Evolutionary conservation across 768 basidiomycete species (phyloP).

Genomic region (Rhodotorula sphaerocarpa): DNA sequence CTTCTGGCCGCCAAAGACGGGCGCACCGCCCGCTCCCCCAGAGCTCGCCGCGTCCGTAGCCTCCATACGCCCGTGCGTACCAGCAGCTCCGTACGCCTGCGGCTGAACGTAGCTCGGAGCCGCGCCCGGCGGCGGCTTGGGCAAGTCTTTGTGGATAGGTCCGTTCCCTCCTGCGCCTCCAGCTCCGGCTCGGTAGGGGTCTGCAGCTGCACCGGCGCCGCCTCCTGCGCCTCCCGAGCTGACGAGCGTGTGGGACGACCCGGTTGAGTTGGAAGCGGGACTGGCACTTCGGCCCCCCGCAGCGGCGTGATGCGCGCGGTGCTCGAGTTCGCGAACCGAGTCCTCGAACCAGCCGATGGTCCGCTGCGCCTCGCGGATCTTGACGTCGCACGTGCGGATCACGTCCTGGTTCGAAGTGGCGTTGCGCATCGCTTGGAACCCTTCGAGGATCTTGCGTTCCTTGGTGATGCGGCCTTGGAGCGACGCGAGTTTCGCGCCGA

Average conservation of each 20-base stretch:
- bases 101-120: slow-evolving; percentile 28
- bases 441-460: slow-evolving; percentile 86
- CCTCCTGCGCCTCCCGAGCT: neutral
- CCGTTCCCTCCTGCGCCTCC: too few species aligned
- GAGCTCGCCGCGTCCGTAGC: slow-evolving; percentile 12
- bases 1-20: neutral
- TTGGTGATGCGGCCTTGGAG: slow-evolving; percentile 82
- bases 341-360: slow-evolving; percentile 80
- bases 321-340: slow-evolving; percentile 70
- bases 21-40: neutral
- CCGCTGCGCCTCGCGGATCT: slow-evolving; percentile 77
- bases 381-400: slow-evolving; percentile 65
- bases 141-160: slow-evolving; percentile 1
- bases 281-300: neutral
- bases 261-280: neutral
- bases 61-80: slow-evolving; percentile 1
- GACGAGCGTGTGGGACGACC: neutral
- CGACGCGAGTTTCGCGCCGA: slow-evolving; percentile 66
- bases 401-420: slow-evolving; percentile 84
- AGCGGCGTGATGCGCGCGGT: slow-evolving; percentile 49
- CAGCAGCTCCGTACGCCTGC: slow-evolving; percentile 15
- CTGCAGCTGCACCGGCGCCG: neutral
- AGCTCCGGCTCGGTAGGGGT: neutral
- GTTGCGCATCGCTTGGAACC: slow-evolving; percentile 63
- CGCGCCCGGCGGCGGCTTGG: slow-evolving; percentile 24